Percentiles rank a stretch among this genome's conserved stretches.
phyloP scores from a whole-genome alignment of 2,329 filamentous ascomycete species.

The Fusarium compactum region DNA sequence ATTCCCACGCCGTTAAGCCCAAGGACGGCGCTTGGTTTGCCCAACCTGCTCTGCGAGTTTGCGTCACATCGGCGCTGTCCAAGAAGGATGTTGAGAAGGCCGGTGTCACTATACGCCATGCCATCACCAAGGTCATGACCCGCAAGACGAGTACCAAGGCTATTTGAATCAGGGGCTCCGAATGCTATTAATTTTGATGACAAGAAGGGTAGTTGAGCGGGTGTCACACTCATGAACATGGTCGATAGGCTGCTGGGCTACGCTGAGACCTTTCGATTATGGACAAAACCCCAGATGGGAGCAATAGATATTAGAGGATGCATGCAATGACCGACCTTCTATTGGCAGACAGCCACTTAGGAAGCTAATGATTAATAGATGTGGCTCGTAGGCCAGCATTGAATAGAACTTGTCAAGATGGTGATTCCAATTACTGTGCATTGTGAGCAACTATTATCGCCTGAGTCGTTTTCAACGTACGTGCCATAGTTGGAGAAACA shows the following conservation, averaged over 20 bases:
- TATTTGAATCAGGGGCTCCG: slow-evolving; percentile 3
- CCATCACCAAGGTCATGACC: slow-evolving; percentile 91
- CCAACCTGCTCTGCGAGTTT: slow-evolving; percentile 90
- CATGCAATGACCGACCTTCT: slow-evolving; percentile 23
- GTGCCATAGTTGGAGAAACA: neutral
- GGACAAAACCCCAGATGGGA: slow-evolving; percentile 1
- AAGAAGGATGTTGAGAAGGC: slow-evolving; percentile 98
- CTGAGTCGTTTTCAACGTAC: neutral
- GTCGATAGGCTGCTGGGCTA: slow-evolving; percentile 8
- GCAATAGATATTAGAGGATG: slow-evolving; percentile 15
- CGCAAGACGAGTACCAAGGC: slow-evolving; percentile 64
- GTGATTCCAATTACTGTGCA: neutral
- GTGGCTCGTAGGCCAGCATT: slow-evolving; percentile 28
- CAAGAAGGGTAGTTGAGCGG: neutral
- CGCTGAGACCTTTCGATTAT: slow-evolving; percentile 11
- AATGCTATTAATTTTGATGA: slow-evolving; percentile 7
- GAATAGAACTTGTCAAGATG: slow-evolving; percentile 5
- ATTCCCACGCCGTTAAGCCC: slow-evolving; percentile 70
- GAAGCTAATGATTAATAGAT: slow-evolving; percentile 48
- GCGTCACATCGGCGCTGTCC: slow-evolving; percentile 85
- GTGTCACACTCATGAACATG: neutral
- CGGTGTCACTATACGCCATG: slow-evolving; percentile 86
- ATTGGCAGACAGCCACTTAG: slow-evolving; percentile 24
- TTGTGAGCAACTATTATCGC: neutral
- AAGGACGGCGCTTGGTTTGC: slow-evolving; percentile 77